Conservation (phyloP, 2,329 filamentous ascomycete species). For the Botrytis paeoniae region DNA sequence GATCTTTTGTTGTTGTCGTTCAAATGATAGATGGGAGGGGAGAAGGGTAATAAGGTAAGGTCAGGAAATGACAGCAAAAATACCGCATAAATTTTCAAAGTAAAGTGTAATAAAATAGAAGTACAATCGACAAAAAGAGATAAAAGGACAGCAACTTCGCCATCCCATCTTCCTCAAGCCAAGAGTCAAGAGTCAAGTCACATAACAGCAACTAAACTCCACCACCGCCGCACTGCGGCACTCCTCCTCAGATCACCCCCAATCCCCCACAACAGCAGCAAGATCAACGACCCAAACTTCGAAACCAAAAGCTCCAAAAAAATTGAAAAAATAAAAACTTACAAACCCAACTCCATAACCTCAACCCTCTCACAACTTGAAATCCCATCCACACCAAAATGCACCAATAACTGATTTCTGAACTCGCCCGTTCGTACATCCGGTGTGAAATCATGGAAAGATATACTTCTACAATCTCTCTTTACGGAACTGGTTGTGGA, state of each 20-base stretch:
- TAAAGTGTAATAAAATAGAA: accelerated
- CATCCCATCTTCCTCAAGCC: neutral
- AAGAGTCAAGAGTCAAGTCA: neutral
- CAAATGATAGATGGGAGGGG: neutral
- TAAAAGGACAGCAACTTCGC: neutral
- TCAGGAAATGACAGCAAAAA: neutral
- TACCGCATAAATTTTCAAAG: neutral
- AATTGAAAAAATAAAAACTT: too few relatives aligned
- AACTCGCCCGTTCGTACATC: slow-evolving; percentile 23
- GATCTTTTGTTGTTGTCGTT: neutral
- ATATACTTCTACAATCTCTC: slow-evolving; percentile 29
- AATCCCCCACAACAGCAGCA: neutral
- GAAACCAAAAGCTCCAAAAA: too few relatives aligned
- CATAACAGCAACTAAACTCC: neutral
- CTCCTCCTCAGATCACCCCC: neutral
- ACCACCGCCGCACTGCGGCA: neutral
- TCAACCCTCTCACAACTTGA: slow-evolving; percentile 23
- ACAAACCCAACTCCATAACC: slow-evolving; percentile 34
- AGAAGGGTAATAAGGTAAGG: neutral
- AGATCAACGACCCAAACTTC: neutral
- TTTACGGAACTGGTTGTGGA: slow-evolving; percentile 25
- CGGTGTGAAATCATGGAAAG: slow-evolving; percentile 34
- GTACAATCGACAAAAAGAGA: neutral
- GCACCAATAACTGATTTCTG: slow-evolving; percentile 27
- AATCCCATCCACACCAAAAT: slow-evolving; percentile 23